Evolutionary conservation across 169 alveolate genomes (phyloP), one percentile per base, ranked within the genome.

Genomic region (Eimeria praecox): DNA sequence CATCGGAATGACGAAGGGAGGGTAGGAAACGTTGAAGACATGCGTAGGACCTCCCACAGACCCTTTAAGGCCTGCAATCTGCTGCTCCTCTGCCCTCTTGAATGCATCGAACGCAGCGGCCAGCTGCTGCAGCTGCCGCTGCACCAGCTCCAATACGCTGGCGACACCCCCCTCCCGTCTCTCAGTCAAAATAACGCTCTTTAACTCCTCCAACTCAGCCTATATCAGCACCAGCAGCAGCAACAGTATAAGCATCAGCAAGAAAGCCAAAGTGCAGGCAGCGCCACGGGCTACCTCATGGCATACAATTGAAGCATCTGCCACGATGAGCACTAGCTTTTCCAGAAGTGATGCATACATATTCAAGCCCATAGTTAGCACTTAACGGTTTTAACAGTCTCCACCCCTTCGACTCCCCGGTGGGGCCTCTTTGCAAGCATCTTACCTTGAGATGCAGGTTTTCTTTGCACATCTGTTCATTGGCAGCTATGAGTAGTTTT

Each of bases 21-120:
- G 92, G 35, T 85, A 85, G 24, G 92, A 85, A 10, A 85, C 92
- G 38, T 85, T 85, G 49, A 85, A 85, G 33, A 85, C 92, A 18
- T 85, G 92, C 3, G 92, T 85, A 18, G 92, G 62, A 16, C 92
- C 92, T 18, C 92, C 77, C 22, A 85, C 56, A 6, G 92, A 52
- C 22, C 92, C 92, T 56, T 85, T 85, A n/a, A 85, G 24, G 16
- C 59, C 92, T 16, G 64, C 42, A 5, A 54, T 46, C 77, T 85
- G 92, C 92, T 85, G 92, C 42, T 56, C 92, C 80, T 85, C 92
- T 9, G 40, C 90, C 46, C 52, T 85, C 59, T 85, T 85, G n/a
- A 85, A 85, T n/a, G 92, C 92, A 38, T 54, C 66, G 30, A 85
- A 85, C 10, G 62, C 92, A 35, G 54, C 33, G 10, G 92, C 73